These are phyloP conservation scores for Periglandula ipomoeae DNA, from an alignment of 2,329 filamentous ascomycete species.

Conservation along the genomic window DNA sequence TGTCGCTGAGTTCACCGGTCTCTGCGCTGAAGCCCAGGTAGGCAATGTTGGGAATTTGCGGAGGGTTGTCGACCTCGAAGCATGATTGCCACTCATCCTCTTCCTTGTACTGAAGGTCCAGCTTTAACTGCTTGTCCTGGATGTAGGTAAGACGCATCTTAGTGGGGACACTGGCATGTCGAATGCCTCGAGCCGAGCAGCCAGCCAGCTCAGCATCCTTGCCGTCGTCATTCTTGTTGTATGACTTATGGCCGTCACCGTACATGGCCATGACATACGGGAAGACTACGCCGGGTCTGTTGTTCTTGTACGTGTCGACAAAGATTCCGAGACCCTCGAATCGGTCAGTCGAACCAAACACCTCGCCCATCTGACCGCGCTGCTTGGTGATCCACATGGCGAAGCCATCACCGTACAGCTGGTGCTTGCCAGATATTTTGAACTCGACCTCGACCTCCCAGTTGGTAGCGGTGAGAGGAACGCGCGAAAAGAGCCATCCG, in stretches of 20 bases:
- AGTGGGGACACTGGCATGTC: slow-evolving; percentile 69
- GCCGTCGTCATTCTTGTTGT: slow-evolving; percentile 91
- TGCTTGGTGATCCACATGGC: slow-evolving; percentile 98
- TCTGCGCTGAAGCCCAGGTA: slow-evolving; percentile 77
- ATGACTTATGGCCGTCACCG: slow-evolving; percentile 78
- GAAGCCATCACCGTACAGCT: slow-evolving; percentile 91
- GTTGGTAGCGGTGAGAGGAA: slow-evolving; percentile 93
- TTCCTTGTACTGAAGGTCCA: slow-evolving; percentile 90
- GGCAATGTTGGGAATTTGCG: slow-evolving; percentile 67
- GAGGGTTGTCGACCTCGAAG: slow-evolving; percentile 65
- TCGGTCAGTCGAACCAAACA: slow-evolving; percentile 80
- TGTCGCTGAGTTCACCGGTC: slow-evolving; percentile 93
- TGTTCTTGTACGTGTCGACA: slow-evolving; percentile 99
- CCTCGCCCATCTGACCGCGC: slow-evolving; percentile 67
- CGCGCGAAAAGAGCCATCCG: slow-evolving; percentile 89
- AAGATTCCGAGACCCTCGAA: slow-evolving; percentile 95
- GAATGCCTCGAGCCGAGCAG: slow-evolving; percentile 87
- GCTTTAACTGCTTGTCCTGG: slow-evolving; percentile 82
- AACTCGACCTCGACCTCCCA: slow-evolving; percentile 98
- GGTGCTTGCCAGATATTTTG: slow-evolving; percentile 80
- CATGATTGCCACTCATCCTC: slow-evolving; percentile 84
- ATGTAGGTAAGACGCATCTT: slow-evolving; percentile 90
- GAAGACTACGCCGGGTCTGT: slow-evolving; percentile 88
- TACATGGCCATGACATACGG: slow-evolving; percentile 98
- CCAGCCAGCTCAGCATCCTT: slow-evolving; percentile 89